phyloP scores from a whole-genome alignment of 768 basidiomycete species.

The Artomyces pyxidatus region DNA sequence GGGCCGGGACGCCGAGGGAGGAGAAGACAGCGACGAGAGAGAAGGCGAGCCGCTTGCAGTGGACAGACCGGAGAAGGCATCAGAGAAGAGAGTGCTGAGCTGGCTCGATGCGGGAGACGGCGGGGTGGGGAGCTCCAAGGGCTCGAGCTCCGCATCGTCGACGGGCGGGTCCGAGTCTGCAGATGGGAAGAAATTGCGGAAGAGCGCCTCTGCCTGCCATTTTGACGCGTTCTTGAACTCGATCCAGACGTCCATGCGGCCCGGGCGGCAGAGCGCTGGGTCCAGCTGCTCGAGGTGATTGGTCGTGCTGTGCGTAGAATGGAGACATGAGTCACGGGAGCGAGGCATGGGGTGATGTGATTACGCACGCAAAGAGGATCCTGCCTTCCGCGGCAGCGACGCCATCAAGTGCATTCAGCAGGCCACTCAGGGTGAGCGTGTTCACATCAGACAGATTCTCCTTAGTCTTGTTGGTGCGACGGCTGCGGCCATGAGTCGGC shows the following conservation, averaged over 20 bases:
- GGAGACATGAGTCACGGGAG: neutral
- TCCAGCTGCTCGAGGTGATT: slow-evolving; percentile 90
- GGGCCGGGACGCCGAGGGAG: slow-evolving; percentile 11
- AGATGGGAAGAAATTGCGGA: slow-evolving; percentile 87
- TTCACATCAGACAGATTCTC: slow-evolving; percentile 70
- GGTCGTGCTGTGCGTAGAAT: slow-evolving; percentile 62
- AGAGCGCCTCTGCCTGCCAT: slow-evolving; percentile 79
- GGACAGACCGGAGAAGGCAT: slow-evolving; percentile 31
- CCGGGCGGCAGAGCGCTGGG: slow-evolving; percentile 85
- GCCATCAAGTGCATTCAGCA: slow-evolving; percentile 81
- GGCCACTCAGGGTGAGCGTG: slow-evolving; percentile 71
- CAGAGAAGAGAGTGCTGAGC: slow-evolving; percentile 38
- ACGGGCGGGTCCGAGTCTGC: slow-evolving; percentile 40
- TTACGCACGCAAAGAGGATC: slow-evolving; percentile 77
- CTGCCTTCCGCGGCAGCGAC: slow-evolving; percentile 84
- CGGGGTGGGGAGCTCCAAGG: slow-evolving; percentile 35
- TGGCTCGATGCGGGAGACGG: slow-evolving; percentile 35
- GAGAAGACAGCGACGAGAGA: slow-evolving; percentile 16
- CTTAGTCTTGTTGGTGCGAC: slow-evolving; percentile 38
- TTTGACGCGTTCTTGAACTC: slow-evolving; percentile 84
- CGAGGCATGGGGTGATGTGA: slow-evolving; percentile 1
- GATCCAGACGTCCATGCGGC: slow-evolving; percentile 89
- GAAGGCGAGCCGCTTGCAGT: slow-evolving; percentile 26
- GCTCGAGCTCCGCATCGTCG: slow-evolving; percentile 36
- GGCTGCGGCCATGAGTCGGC: slow-evolving; percentile 29